These are phyloP conservation scores for Kalmusia sp. DNA, from an alignment of 2,329 filamentous ascomycete genomes.

Conservation along the genomic window DNA sequence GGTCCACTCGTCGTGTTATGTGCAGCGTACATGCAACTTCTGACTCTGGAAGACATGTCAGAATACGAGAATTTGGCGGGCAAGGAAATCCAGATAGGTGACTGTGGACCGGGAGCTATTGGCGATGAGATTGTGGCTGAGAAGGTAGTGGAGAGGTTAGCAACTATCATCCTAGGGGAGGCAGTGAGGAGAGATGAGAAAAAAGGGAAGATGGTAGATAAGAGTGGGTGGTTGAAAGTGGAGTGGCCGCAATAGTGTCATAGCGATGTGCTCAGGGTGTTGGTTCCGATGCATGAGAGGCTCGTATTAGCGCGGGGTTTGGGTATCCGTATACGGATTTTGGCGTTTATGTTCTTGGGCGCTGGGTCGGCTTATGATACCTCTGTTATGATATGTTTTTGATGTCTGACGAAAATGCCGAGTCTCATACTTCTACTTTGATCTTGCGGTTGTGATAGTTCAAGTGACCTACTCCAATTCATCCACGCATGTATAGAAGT, in stretches of 20 bases:
- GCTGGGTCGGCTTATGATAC: too few relatives aligned
- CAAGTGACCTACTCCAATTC: too few relatives aligned
- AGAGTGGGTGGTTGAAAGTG: slow-evolving; percentile 20
- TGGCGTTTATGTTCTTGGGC: too few relatives aligned
- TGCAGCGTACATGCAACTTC: slow-evolving; percentile 41
- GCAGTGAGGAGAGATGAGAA: slow-evolving; percentile 42
- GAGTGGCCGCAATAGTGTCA: slow-evolving; percentile 18
- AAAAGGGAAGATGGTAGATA: slow-evolving; percentile 31
- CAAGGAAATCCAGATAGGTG: slow-evolving; percentile 36
- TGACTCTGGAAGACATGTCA: slow-evolving; percentile 30
- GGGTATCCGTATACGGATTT: too few relatives aligned
- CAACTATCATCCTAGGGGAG: slow-evolving; percentile 44
- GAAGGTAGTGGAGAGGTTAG: slow-evolving; percentile 39
- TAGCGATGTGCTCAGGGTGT: too few relatives aligned
- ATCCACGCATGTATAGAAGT: too few relatives aligned
- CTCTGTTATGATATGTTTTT: too few relatives aligned
- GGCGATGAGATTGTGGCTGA: slow-evolving; percentile 32
- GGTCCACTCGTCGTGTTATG: slow-evolving; percentile 41
- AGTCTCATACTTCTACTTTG: too few relatives aligned
- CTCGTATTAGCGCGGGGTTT: too few relatives aligned
- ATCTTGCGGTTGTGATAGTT: too few relatives aligned
- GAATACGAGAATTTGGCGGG: slow-evolving; percentile 35
- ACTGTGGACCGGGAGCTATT: slow-evolving; percentile 29
- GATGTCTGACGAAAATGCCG: too few relatives aligned
- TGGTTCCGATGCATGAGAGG: too few relatives aligned